A percentile compares a stretch with the other conserved stretches of the same genome.
Evolutionary conservation across 768 basidiomycete species (phyloP).

Genomic region (Cystobasidium onofrii): DNA sequence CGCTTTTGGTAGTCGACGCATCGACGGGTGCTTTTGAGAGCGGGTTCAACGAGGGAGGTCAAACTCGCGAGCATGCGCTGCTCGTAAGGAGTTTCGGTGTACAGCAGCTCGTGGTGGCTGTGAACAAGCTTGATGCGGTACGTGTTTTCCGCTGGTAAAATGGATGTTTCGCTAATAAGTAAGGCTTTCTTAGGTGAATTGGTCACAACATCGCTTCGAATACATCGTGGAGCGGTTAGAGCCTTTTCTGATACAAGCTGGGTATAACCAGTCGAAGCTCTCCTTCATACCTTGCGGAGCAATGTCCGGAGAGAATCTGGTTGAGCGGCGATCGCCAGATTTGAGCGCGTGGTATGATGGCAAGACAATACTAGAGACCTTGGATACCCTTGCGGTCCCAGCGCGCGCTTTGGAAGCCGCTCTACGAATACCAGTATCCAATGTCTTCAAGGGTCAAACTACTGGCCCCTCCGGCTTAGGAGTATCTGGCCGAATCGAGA

Average conservation of each 20-base stretch:
- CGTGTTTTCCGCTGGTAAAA: too few species aligned
- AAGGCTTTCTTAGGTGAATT: constrained; percentile 62
- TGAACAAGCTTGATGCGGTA: constrained; percentile 93
- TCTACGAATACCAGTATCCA: constrained; percentile 79
- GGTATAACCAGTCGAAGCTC: constrained; percentile 70
- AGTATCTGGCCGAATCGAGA: constrained; percentile 72
- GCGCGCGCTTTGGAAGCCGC: constrained; percentile 54
- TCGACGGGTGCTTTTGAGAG: constrained; percentile 90
- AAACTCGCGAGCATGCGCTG: constrained; percentile 99
- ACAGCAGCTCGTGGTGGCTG: constrained; percentile 84
- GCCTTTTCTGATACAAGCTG: constrained; percentile 77
- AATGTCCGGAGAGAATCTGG: constrained; percentile 78
- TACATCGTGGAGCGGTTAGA: constrained; percentile 67
- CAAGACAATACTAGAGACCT: constrained; percentile 51
- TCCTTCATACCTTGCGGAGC: constrained; percentile 82
- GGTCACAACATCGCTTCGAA: constrained; percentile 73
- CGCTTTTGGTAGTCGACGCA: constrained; percentile 85
- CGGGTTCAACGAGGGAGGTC: constrained; percentile 99
- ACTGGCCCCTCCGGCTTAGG: constrained; percentile 60
- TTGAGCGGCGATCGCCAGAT: constrained; percentile 48
- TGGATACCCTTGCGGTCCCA: constrained; percentile 33
- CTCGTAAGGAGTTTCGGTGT: constrained; percentile 99
- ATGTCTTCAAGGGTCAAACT: constrained; percentile 84
- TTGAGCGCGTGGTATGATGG: constrained; percentile 74
- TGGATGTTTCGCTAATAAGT: too few species aligned